Percentiles rank a stretch among this genome's conserved stretches.
phyloP scores from a whole-genome alignment of 495 filamentous ascomycete species.

The Talaromyces adpressus region DNA sequence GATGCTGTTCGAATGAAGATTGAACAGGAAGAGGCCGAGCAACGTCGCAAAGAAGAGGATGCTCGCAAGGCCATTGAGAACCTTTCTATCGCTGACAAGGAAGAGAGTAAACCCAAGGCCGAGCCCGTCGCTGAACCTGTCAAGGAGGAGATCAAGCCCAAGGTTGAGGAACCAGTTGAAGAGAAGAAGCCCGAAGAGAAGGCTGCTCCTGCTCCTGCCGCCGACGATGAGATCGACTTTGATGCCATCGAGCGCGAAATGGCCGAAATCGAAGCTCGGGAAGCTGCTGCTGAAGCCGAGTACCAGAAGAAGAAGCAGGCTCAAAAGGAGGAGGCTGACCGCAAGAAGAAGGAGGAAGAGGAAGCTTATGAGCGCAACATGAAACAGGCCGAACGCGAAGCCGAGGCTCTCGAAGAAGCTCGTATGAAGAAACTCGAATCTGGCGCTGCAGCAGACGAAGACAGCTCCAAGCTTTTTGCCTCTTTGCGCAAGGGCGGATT shows the following conservation, averaged over 20 bases:
- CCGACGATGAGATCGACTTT: conserved; percentile 44
- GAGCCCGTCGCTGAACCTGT: conserved; percentile 11
- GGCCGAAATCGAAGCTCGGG: conserved; percentile 52
- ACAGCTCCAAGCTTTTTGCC: conserved; percentile 44
- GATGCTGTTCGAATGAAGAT: conserved; percentile 59
- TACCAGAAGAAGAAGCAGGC: conserved; percentile 53
- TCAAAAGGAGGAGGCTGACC: conserved; percentile 55
- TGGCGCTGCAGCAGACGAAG: conserved; percentile 27
- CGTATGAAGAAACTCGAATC: conserved; percentile 39
- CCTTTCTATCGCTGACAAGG: conserved; percentile 25
- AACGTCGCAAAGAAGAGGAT: conserved; percentile 39
- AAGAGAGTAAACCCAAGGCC: conserved; percentile 30
- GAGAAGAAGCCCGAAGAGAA: conserved; percentile 34
- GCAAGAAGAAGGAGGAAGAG: conserved; percentile 47
- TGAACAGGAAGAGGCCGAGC: conserved; percentile 45
- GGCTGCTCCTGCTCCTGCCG: conserved; percentile 22
- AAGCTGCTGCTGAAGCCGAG: conserved; percentile 51
- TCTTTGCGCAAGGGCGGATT: conserved; percentile 48
- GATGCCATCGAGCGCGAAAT: conserved; percentile 46
- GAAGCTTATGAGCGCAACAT: conserved; percentile 46
- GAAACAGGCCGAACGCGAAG: conserved; percentile 51
- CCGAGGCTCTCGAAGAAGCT: conserved; percentile 49
- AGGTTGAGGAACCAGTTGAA: neutral
- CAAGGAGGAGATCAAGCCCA: conserved; percentile 12
- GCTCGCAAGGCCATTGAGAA: conserved; percentile 13